A percentile compares a stretch with the other conserved stretches of the same genome.
Conservation (phyloP, 2,329 filamentous ascomycete genomes). For the Rutstroemia sydowiana region DNA sequence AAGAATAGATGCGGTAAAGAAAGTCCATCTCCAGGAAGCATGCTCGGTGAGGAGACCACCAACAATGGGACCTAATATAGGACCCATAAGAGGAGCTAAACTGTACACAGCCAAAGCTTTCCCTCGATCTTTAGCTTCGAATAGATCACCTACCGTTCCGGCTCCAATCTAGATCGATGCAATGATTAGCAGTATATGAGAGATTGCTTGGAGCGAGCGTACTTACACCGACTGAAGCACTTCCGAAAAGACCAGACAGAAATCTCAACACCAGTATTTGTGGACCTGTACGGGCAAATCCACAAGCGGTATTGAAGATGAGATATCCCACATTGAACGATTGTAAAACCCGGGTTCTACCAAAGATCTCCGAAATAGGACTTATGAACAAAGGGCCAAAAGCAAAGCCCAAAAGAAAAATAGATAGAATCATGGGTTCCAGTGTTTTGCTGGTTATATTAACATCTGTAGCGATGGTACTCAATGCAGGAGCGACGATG, state of each 20-base stretch:
- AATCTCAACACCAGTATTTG: not conserved
- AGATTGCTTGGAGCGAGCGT: not conserved
- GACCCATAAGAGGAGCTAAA: slow-evolving; percentile 53
- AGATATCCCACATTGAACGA: not conserved
- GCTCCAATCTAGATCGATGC: not conserved
- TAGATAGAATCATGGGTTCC: not conserved
- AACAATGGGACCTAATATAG: slow-evolving; percentile 39
- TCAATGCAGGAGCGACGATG: slow-evolving; percentile 40
- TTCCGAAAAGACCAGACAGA: not conserved
- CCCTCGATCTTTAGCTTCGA: not conserved
- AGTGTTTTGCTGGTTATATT: no score
- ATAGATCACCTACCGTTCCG: not conserved
- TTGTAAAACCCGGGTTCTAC: not conserved
- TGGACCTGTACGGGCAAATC: not conserved
- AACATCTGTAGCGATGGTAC: slow-evolving; percentile 37
- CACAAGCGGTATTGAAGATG: not conserved
- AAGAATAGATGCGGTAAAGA: slow-evolving; percentile 41
- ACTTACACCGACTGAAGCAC: not conserved
- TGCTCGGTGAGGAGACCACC: slow-evolving; percentile 37
- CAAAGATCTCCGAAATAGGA: not conserved
- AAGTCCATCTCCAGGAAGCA: slow-evolving; percentile 46
- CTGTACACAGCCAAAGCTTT: slow-evolving; percentile 33
- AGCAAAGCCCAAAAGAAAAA: not conserved
- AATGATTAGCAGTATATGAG: no score
- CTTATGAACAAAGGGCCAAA: not conserved